Base-by-base conservation (phyloP, 352 stramenopile genomes). In the Phytophthora pluvialis region DNA sequence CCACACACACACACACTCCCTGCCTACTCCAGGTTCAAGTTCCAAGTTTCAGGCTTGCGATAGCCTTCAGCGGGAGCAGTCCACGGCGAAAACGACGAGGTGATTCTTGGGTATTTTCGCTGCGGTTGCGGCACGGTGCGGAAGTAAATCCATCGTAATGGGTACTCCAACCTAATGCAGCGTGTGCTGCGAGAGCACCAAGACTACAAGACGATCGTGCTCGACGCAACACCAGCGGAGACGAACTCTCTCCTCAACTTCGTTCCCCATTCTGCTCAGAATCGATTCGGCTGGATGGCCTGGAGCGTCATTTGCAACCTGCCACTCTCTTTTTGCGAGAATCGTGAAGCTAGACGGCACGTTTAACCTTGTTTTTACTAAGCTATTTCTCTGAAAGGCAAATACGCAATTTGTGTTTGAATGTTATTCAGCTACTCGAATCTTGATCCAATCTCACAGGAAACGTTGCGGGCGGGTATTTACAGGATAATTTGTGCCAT, bases 101-200 rank as follows among this genome's bases (percentile, higher is more conserved):
- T 58, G 6, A 50, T 64, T n/a, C n/a, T n/a, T n/a, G 48, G 47
- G 32, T 53, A 55, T 18, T 46, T 59, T 32, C 33, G 35, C n/a
- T n/a, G n/a, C n/a, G n/a, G n/a, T 28, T 73, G 57, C 38, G 58
- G 38, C 21, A 59, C 36, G 36, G 36, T 60, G 32, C 40, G 43
- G n/a, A 61, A 66, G 49, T 32, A 58, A 36, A 51, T 36, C 4
- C 45, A 45, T 18, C 28, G 12, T 3, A 64, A 51, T 10, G 61
- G 52, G 9, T 36, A 60, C 39, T 44, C 52, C 3, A 50, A 50
- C 29, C 16, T 50, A 3, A 16, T 60, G 11, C 40, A 43, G 38
- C 38, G 44, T 21, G 39, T 51, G 16, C 52, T 31, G 16, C n/a
- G 16, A 47, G 40, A 50, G 40, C 52, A 60, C 26, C 38, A 8